A percentile compares a stretch with the other conserved stretches of the same genome.
Evolutionary conservation across 2,329 filamentous ascomycete species (phyloP).

Genomic region (Myriosclerotinia curreyana): DNA sequence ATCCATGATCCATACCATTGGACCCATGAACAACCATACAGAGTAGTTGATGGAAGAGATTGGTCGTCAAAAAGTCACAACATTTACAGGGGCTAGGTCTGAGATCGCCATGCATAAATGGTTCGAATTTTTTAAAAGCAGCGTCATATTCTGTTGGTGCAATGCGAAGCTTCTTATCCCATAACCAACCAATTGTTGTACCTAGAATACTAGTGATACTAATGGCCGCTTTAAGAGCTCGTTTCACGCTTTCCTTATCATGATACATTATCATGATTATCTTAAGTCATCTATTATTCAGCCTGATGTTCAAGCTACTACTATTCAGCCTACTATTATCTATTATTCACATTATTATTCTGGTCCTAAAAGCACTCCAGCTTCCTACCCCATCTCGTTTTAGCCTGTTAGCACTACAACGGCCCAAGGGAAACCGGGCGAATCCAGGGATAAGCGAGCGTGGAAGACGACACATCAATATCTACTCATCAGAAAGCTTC

Average conservation of each 20-base stretch:
- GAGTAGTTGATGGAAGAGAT: slow-evolving; percentile 13
- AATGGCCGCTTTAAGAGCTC: background rate
- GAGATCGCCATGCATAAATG: too few species aligned
- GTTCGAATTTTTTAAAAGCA: too few species aligned
- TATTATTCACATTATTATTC: background rate
- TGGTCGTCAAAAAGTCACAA: background rate
- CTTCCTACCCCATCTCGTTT: slow-evolving; percentile 1
- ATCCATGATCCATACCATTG: slow-evolving; percentile 5
- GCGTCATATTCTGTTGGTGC: background rate
- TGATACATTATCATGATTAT: background rate
- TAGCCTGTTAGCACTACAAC: background rate
- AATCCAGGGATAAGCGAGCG: slow-evolving; percentile 10
- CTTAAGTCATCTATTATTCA: too few species aligned
- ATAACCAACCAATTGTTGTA: background rate
- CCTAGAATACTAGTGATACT: background rate
- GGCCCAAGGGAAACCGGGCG: background rate
- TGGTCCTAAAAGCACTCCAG: background rate
- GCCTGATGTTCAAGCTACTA: too few species aligned
- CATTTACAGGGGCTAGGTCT: background rate
- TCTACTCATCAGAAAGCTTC: background rate
- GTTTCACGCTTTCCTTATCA: background rate
- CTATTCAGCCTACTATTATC: too few species aligned
- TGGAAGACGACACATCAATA: background rate
- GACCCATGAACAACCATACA: background rate
- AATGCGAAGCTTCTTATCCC: too few species aligned